These are phyloP conservation scores for Cadophora luteo-olivacea DNA, from an alignment of 2,329 filamentous ascomycete genomes.

Conservation along the genomic window DNA sequence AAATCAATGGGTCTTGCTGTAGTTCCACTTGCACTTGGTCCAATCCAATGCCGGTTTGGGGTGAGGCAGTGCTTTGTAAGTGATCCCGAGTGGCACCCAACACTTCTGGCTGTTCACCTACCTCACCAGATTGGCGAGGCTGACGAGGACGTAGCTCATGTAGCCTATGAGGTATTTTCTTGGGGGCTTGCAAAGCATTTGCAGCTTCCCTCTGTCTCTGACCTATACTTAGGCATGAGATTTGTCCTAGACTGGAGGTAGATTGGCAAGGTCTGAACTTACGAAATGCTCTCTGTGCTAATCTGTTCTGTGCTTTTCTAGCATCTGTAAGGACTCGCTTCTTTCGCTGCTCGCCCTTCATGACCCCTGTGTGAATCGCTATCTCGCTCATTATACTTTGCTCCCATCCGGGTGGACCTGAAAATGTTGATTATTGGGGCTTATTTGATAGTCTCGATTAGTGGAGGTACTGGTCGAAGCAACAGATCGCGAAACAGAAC, in stretches of 20 bases:
- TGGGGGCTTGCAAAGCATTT: not conserved
- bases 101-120: not conserved
- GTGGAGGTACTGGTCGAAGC: not conserved
- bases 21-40: not conserved
- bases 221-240: conserved; percentile 8
- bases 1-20: not conserved
- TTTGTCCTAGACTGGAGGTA: not conserved
- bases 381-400: not conserved
- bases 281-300: conserved; percentile 48
- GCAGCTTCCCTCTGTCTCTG: conserved; percentile 32
- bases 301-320: conserved; percentile 48
- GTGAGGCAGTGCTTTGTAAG: not conserved
- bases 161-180: not conserved
- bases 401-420: not conserved
- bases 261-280: conserved; percentile 22
- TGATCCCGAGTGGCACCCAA: not conserved
- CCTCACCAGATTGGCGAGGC: not conserved
- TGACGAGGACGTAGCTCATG: conserved; percentile 21
- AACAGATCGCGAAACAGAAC: conserved; percentile 4
- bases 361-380: not conserved
- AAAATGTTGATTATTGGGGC: not conserved
- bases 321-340: conserved; percentile 48
- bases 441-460: not conserved
- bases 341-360: conserved; percentile 8
- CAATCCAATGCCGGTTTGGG: not conserved